phyloP scores from a whole-genome alignment of 2,329 filamentous ascomycete genomes.

The Aspergillus sp. region DNA sequence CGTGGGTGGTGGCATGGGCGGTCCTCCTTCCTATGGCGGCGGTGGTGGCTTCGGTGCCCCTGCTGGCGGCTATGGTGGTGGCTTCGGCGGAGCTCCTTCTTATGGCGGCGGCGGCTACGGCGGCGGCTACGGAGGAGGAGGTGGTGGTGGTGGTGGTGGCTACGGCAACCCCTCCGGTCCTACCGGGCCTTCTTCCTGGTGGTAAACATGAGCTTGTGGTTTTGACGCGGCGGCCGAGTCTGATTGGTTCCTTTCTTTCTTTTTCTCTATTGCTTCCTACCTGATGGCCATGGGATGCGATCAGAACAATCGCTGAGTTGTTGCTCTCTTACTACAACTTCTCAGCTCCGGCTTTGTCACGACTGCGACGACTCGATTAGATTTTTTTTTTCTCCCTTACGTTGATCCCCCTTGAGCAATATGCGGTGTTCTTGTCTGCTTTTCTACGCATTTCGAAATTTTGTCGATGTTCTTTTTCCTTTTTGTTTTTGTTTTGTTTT shows the following conservation, averaged over 20 bases:
- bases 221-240: slow-evolving; percentile 41
- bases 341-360: slow-evolving; percentile 46
- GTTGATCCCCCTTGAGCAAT: slow-evolving; percentile 25
- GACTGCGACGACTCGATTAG: slow-evolving; percentile 45
- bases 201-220: slow-evolving; percentile 46
- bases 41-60: slow-evolving; percentile 35
- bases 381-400: slow-evolving; percentile 22
- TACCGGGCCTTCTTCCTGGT: slow-evolving; percentile 53
- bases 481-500: slow-evolving; percentile 30
- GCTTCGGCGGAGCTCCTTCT: slow-evolving; percentile 30
- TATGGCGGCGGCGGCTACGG: slow-evolving; percentile 30
- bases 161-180: slow-evolving; percentile 45
- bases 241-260: slow-evolving; percentile 35
- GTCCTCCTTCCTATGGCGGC: slow-evolving; percentile 37
- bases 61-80: slow-evolving; percentile 26
- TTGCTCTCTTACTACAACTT: slow-evolving; percentile 24
- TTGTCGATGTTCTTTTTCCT: slow-evolving; percentile 26
- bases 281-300: slow-evolving; percentile 34
- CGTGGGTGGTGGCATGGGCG: slow-evolving; percentile 49
- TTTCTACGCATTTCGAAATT: slow-evolving; percentile 27
- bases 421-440: slow-evolving; percentile 21
- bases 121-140: slow-evolving; percentile 32
- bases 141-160: slow-evolving; percentile 24
- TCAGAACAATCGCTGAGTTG: slow-evolving; percentile 39
- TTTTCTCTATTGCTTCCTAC: slow-evolving; percentile 31